Evolutionary conservation across 148 eudicot species (phyloP).

Genomic region (Rhododendron williamsianum): DNA sequence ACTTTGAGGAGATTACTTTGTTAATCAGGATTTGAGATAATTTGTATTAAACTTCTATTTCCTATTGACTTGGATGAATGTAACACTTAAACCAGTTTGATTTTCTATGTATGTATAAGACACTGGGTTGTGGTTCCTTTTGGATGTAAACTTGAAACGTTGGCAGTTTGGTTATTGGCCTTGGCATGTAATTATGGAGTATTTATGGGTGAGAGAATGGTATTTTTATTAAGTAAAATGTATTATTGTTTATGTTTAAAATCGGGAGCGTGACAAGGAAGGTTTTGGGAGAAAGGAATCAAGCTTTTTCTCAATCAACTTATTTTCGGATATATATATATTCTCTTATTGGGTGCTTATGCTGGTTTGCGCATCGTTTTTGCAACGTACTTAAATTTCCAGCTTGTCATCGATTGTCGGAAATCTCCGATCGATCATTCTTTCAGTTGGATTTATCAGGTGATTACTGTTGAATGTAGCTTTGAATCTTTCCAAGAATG

Average conservation of each 20-base stretch:
- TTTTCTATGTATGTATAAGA: no score
- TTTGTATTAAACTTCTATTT: no score
- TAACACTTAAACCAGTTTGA: no score
- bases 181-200: no score
- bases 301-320: conserved; percentile 34
- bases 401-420: conserved; percentile 73
- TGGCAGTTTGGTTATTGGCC: no score
- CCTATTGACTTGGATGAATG: no score
- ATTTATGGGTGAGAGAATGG: background rate
- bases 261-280: conserved; percentile 33
- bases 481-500: background rate
- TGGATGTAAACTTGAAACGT: no score
- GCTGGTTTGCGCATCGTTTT: conserved; percentile 67
- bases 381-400: conserved; percentile 65
- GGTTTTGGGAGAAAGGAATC: conserved; percentile 69
- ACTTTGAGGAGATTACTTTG: no score
- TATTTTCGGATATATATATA: conserved; percentile 78
- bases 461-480: conserved; percentile 17
- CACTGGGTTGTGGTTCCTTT: no score
- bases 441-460: conserved; percentile 99
- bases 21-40: no score
- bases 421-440: conserved; percentile 75
- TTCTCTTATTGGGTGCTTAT: conserved; percentile 58
- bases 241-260: conserved; percentile 2
- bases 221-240: background rate